phyloP scores from a whole-genome alignment of 306 rosid genomes.

The Senna siamea region DNA sequence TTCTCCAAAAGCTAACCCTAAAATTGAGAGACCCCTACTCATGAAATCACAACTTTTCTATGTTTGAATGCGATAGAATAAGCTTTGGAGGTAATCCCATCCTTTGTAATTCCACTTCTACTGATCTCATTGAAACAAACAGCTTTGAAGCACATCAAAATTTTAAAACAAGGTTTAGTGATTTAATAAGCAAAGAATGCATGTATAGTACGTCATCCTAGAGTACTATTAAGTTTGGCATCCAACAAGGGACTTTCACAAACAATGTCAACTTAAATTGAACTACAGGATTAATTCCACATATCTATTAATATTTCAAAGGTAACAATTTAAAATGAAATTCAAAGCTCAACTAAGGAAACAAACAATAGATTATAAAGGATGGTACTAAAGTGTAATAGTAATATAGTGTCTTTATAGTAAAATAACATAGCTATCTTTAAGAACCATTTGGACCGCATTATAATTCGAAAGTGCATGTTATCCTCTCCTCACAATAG shows the following conservation, averaged over 20 bases:
- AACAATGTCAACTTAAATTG: not conserved
- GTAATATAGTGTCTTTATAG: not conserved
- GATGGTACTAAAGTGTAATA: no score
- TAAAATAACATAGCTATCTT: no score
- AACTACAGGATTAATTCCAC: not conserved
- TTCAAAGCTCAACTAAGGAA: not conserved
- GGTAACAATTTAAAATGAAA: not conserved
- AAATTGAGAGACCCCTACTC: not conserved
- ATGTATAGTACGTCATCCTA: conserved; percentile 10
- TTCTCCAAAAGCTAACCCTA: not conserved
- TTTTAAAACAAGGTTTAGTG: not conserved
- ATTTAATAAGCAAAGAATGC: not conserved
- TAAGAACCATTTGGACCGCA: conserved; percentile 1
- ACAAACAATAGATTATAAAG: not conserved
- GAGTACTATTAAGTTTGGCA: not conserved
- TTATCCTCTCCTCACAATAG: not conserved
- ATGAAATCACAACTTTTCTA: not conserved
- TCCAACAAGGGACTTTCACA: conserved; percentile 4
- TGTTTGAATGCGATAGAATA: not conserved
- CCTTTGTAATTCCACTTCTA: not conserved
- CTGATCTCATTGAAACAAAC: not conserved
- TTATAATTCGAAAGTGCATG: not conserved
- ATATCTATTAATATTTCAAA: not conserved
- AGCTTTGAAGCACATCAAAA: not conserved
- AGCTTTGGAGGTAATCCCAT: not conserved